Base-by-base conservation (phyloP, 805 yeast species). In the Pachysolen tannophilus region DNA sequence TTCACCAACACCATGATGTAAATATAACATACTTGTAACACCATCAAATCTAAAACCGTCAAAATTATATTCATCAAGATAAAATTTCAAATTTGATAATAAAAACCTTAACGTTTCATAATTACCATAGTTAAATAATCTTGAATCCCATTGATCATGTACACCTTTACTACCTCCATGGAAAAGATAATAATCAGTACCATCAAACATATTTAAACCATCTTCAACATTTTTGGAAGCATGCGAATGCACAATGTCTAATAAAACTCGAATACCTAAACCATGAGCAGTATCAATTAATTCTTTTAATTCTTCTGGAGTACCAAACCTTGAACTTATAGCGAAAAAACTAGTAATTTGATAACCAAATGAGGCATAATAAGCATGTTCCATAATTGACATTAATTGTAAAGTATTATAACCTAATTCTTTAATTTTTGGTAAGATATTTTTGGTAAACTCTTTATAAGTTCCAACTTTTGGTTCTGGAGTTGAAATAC, bases 371-470 rank as follows among this genome's bases (percentile, higher is more conserved):
- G 95, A 85, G 1, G 97, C 98, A 56, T 90, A 90, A 55, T 90
- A 90, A 2, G 98, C 97, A 56, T 90, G 98, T 59, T 90, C 98
- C 98, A 90, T 90, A 29, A 90, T 72, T 0, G 98, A 97, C 98
- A 90, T 90, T 52, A 90, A 67, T 60, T 90, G 98, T 48, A 90
- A 82, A 4, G 95, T 78, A 56, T 92, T 86, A 58, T 90, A 90
- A 25, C 97, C 97, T 40, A 88, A 67, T 43, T 80, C 74, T 46
- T 76, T 77, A 46, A 90, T 84, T 30, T 80, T 68, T n/a, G 97
- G 97, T 42, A 90, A 69, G 9, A 87, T 68, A 44, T 83, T 78
- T 30, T 63, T 46, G 10, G 95, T 82, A 56, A 90, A 90, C 55
- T 90, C 94, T 44, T 73, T 77, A 58, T 90, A 90, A 9, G 90